Percentiles rank a stretch among this genome's conserved stretches.
phyloP scores from a whole-genome alignment of 2,329 filamentous ascomycete species.

The Colletotrichum salicis region DNA sequence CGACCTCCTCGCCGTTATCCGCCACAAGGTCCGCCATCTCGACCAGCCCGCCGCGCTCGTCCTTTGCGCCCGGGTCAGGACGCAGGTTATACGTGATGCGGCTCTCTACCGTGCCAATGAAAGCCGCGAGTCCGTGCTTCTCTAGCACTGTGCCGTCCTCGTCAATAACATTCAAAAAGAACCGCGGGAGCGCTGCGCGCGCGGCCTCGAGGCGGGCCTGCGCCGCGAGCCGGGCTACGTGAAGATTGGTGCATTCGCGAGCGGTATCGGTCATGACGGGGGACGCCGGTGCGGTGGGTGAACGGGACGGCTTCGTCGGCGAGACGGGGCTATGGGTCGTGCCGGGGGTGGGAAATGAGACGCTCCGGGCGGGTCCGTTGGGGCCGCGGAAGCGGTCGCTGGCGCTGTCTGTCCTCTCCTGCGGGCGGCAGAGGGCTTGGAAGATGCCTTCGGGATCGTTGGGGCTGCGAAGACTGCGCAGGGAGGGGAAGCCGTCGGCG shows the following conservation, averaged over 20 bases:
- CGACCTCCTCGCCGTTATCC: slow-evolving; percentile 56
- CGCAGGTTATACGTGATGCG: slow-evolving; percentile 69
- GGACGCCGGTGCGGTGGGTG: slow-evolving; percentile 48
- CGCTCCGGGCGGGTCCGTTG: slow-evolving; percentile 17
- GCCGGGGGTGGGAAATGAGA: slow-evolving; percentile 36
- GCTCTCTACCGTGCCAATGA: slow-evolving; percentile 69
- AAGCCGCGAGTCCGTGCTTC: slow-evolving; percentile 67
- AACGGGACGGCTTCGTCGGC: slow-evolving; percentile 46
- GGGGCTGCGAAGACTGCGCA: slow-evolving; percentile 70
- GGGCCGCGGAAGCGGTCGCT: slow-evolving; percentile 57
- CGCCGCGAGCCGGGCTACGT: slow-evolving; percentile 68
- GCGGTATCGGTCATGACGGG: slow-evolving; percentile 36
- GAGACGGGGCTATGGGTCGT: slow-evolving; percentile 39
- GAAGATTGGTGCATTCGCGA: slow-evolving; percentile 56
- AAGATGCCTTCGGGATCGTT: slow-evolving; percentile 76
- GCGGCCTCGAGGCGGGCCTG: slow-evolving; percentile 73
- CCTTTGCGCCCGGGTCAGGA: slow-evolving; percentile 66
- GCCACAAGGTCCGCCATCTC: slow-evolving; percentile 62
- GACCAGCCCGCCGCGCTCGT: slow-evolving; percentile 67
- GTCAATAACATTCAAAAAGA: slow-evolving; percentile 67
- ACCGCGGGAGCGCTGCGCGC: slow-evolving; percentile 59
- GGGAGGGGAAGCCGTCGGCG: slow-evolving; percentile 69
- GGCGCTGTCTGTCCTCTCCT: slow-evolving; percentile 63
- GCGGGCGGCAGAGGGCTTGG: slow-evolving; percentile 74
- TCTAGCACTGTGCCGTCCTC: slow-evolving; percentile 63